Base-by-base conservation (phyloP, 805 yeast genomes). In the Saturnispora silvae region DNA sequence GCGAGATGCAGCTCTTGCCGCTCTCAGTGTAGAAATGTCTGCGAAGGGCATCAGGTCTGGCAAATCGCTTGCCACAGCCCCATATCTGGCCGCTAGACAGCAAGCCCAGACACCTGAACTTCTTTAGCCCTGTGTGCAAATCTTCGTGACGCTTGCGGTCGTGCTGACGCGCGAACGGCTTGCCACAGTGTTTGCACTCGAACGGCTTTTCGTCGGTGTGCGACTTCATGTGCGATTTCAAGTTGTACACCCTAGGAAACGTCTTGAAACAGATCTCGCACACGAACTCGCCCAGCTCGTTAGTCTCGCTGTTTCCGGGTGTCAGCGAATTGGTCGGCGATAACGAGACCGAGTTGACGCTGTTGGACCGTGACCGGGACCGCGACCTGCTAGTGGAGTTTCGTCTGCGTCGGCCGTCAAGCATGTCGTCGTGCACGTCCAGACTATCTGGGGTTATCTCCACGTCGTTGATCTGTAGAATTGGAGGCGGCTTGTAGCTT, bases 191-290 rank as follows among this genome's bases (percentile, higher is more conserved):
- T 56, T 72, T 72, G 49, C 73, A 61, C 55, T 73, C 72, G 52
- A 72, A 73, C 4, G 73, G 59, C 17, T 77, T 74, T 15, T 77
- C 79, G 37, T 53, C 53, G 1, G 94, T 81, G 54, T 83, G 98
- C 0, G 97, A 89, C 41, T 96, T 65, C 52, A 82, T 63, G 59
- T 89, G 98, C 0, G 95, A 83, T 48, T 89, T 84, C 46, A 89
- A 64, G 53, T 92, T 92, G 57, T 92, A 92, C 14, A 65, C 69
- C 32, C 51, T 46, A 28, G 45, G 58, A 37, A 68, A 75, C 45
- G 67, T 74, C 42, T 70, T 82, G 33, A 67, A 60, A 44, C 64
- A 75, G 20, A 62, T 53, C 29, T 62, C 61, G 31, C 61, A 64
- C 18, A 63, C 70, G 28, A 57, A 61, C 25, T 60, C 60, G 11